Conservation (phyloP, 2,329 filamentous ascomycete genomes). For the Aspergillus ochraceoroseus region DNA sequence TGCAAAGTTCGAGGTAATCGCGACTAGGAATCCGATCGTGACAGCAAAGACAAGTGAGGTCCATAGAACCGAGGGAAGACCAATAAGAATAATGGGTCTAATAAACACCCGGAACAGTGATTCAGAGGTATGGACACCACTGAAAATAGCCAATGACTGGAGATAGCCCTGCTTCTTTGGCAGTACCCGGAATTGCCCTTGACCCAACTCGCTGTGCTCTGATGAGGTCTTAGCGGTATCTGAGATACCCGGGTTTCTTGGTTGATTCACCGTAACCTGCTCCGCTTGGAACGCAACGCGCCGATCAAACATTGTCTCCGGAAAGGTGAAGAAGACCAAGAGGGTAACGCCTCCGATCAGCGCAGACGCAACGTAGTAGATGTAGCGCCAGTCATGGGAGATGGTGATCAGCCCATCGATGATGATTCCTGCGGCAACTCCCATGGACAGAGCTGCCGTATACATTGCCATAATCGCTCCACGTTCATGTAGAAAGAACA, state of each 20-base stretch:
- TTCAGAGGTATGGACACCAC: too few relatives aligned
- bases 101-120: too few relatives aligned
- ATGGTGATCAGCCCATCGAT: conserved; percentile 33
- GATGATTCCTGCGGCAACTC: conserved; percentile 28
- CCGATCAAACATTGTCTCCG: conserved; percentile 4
- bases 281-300: too few relatives aligned
- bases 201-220: too few relatives aligned
- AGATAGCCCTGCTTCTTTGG: too few relatives aligned
- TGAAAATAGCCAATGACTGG: too few relatives aligned
- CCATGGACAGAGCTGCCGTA: conserved; percentile 25
- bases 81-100: conserved; percentile 16
- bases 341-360: not conserved
- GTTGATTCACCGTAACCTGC: too few relatives aligned
- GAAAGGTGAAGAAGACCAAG: conserved; percentile 7
- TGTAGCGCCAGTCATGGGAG: conserved; percentile 29
- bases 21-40: conserved; percentile 29
- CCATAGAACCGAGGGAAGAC: conserved; percentile 19
- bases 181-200: too few relatives aligned
- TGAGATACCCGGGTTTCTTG: too few relatives aligned
- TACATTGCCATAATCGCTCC: conserved; percentile 4
- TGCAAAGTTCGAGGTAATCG: conserved; percentile 21
- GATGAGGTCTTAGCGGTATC: too few relatives aligned
- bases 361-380: conserved; percentile 22
- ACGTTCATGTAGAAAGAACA: conserved; percentile 56
- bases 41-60: conserved; percentile 22